A percentile compares a stretch with the other conserved stretches of the same genome.
Evolutionary conservation across 805 yeast species (phyloP).

Genomic region (Jamesozyma jinghongensis): DNA sequence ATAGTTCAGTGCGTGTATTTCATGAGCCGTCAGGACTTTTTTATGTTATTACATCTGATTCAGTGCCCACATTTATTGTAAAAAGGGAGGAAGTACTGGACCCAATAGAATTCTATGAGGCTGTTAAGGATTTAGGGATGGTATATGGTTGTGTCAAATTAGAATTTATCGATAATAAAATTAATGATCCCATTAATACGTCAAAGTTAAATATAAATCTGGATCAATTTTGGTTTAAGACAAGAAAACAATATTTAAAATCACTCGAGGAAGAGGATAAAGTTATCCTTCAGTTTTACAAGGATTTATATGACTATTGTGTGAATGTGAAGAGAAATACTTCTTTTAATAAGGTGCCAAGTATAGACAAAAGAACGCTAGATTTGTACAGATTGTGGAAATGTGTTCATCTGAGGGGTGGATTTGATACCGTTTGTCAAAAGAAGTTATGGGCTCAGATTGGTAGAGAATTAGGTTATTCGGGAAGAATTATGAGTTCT

Average conservation of each 20-base stretch:
- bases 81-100: conserved; percentile 9
- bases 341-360: conserved; percentile 42
- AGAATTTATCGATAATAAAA: conserved; percentile 2
- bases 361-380: conserved; percentile 55
- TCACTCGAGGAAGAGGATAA: conserved; percentile 32
- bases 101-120: conserved; percentile 19
- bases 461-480: conserved; percentile 71
- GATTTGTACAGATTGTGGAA: conserved; percentile 53
- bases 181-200: neutral
- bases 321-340: conserved; percentile 7
- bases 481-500: conserved; percentile 63
- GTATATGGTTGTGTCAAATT: conserved; percentile 21
- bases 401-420: conserved; percentile 57
- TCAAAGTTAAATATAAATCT: conserved; percentile 9
- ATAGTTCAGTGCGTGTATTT: conserved; percentile 4
- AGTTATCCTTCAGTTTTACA: conserved; percentile 40
- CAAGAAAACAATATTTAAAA: conserved; percentile 22
- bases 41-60: conserved; percentile 13
- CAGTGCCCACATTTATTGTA: conserved; percentile 19
- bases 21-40: conserved; percentile 13
- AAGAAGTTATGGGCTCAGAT: conserved; percentile 75
- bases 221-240: conserved; percentile 21
- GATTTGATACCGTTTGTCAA: conserved; percentile 51
- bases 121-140: conserved; percentile 17
- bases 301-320: conserved; percentile 38